Conservation (phyloP, 1,139 yeast genomes). For the Blastobotrys buckinghamii region DNA sequence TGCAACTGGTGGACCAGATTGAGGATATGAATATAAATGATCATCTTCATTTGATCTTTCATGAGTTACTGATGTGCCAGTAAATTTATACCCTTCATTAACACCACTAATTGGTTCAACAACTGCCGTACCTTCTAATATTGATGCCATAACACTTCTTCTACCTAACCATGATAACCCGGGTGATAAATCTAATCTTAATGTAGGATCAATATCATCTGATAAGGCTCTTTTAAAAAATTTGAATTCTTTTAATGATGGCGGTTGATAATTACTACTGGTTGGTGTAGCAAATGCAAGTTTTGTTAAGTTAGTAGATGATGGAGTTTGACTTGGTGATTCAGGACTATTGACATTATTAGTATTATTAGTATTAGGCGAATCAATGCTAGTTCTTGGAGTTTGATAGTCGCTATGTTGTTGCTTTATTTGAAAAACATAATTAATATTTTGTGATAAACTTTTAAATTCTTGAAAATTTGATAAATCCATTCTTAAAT, state of each 20-base stretch:
- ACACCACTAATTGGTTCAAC: constrained; percentile 86
- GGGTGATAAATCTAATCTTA: constrained; percentile 55
- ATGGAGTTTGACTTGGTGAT: constrained; percentile 2
- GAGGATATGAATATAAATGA: constrained; percentile 37
- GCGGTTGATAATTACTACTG: constrained; percentile 11
- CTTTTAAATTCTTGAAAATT: constrained; percentile 12
- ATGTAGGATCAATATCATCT: constrained; percentile 76
- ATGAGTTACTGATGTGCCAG: constrained; percentile 21
- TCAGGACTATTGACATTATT: background rate
- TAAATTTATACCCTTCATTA: constrained; percentile 46
- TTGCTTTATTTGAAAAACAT: constrained; percentile 7
- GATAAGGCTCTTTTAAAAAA: constrained; percentile 59
- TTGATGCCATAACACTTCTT: constrained; percentile 54
- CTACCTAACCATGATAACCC: constrained; percentile 55
- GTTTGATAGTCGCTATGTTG: background rate
- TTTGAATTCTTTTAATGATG: constrained; percentile 45
- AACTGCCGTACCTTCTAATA: constrained; percentile 74
- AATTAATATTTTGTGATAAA: constrained; percentile 11
- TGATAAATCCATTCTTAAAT: constrained; percentile 20
- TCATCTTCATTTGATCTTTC: constrained; percentile 12
- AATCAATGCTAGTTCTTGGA: background rate
- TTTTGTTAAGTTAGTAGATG: background rate
- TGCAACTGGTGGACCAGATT: constrained; percentile 62
- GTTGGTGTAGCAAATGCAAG: background rate
- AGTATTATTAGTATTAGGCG: background rate